These are phyloP conservation scores for Collybia nuda DNA, from an alignment of 768 basidiomycete species.

Conservation along the genomic window DNA sequence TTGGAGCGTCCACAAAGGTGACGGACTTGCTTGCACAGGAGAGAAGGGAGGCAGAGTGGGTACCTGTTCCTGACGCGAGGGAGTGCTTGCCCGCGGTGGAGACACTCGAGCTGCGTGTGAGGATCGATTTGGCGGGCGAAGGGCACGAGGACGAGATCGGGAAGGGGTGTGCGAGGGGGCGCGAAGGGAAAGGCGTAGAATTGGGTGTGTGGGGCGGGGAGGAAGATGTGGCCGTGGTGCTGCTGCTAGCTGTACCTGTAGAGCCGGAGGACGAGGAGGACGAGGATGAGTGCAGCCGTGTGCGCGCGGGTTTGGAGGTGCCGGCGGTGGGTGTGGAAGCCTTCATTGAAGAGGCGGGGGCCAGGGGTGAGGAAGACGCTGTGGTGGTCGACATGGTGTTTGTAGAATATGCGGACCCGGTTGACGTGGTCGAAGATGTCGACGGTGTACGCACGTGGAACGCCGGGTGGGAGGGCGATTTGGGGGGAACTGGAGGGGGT, in stretches of 20 bases:
- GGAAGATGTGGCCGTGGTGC: constrained; percentile 14
- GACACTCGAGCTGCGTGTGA: constrained; percentile 52
- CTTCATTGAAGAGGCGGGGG: constrained; percentile 11
- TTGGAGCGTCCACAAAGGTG: constrained; percentile 69
- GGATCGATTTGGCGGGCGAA: constrained; percentile 53
- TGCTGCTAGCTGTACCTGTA: constrained; percentile 6
- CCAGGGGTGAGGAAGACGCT: constrained; percentile 15
- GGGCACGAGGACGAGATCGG: constrained; percentile 29
- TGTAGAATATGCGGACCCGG: background rate
- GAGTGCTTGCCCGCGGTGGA: constrained; percentile 22
- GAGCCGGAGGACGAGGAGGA: constrained; percentile 13
- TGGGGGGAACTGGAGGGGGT: background rate
- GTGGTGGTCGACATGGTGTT: constrained; percentile 16
- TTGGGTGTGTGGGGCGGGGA: constrained; percentile 18
- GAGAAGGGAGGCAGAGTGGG: constrained; percentile 7
- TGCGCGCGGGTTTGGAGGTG: background rate
- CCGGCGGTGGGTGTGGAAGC: constrained; percentile 3
- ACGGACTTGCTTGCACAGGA: constrained; percentile 52
- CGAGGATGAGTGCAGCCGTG: constrained; percentile 12
- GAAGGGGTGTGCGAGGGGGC: constrained; percentile 25
- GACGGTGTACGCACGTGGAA: constrained; percentile 20
- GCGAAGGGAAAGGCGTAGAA: constrained; percentile 11
- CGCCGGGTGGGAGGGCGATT: background rate
- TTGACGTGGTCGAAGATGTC: constrained; percentile 27
- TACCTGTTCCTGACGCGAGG: background rate